A percentile compares a stretch with the other conserved stretches of the same genome.
These are phyloP conservation scores for Sugiyamaella paludigena DNA, from an alignment of 1,139 yeast genomes.

Conservation along the genomic window DNA sequence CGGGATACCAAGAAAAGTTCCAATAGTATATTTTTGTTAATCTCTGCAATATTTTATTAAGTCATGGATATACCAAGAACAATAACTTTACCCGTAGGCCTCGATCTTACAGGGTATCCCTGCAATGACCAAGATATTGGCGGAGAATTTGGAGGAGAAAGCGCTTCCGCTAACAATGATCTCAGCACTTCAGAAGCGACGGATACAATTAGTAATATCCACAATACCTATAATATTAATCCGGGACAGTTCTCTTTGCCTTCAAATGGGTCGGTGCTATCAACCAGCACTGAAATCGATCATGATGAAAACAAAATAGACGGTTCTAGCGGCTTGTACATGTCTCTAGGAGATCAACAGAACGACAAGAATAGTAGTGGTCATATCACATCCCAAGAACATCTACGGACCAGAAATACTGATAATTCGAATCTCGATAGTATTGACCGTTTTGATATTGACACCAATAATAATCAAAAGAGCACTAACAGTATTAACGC, in stretches of 20 bases:
- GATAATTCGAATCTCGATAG: neutral
- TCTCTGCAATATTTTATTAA: too few relatives aligned
- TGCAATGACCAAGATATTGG: neutral
- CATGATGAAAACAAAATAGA: neutral
- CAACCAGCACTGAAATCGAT: neutral
- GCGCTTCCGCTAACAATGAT: constrained; percentile 2
- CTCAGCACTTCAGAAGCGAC: constrained; percentile 4
- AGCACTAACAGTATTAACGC: too few relatives aligned
- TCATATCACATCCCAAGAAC: neutral
- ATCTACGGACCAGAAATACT: neutral
- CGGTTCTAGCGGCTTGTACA: neutral
- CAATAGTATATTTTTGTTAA: too few relatives aligned
- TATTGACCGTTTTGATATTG: neutral
- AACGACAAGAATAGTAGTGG: too few relatives aligned
- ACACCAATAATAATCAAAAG: neutral
- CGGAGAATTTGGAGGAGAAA: neutral
- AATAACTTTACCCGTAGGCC: constrained; percentile 6
- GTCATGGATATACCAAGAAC: constrained; percentile 11
- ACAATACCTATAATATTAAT: constrained; percentile 1
- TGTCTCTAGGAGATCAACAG: too few relatives aligned
- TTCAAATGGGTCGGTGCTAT: constrained; percentile 1
- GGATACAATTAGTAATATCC: neutral
- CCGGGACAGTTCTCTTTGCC: constrained; percentile 3
- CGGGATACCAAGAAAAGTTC: too few relatives aligned
- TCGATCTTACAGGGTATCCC: constrained; percentile 1